These are phyloP conservation scores for Phytophthora citricola DNA, from an alignment of 352 stramenopile species.

Conservation along the genomic window DNA sequence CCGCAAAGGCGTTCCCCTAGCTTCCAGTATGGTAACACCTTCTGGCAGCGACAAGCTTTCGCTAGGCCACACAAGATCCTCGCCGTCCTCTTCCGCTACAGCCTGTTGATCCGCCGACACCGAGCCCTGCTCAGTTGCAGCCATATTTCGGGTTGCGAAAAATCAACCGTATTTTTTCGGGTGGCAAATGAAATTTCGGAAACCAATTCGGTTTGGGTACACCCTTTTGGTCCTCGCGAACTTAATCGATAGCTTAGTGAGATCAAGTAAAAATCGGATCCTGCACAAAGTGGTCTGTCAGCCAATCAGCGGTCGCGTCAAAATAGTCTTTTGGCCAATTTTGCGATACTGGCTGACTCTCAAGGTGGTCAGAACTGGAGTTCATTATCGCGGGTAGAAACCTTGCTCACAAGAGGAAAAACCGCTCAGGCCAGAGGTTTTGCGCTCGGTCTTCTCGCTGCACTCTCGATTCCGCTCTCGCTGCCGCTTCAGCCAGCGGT, in stretches of 20 bases:
- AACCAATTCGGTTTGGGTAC: no score
- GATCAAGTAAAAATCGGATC: no score
- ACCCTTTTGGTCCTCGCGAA: no score
- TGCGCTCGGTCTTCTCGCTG: background rate
- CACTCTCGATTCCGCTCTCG: conserved; percentile 28
- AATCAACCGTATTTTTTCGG: no score
- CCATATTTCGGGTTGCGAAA: conserved; percentile 26
- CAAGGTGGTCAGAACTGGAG: no score
- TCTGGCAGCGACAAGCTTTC: conserved; percentile 14
- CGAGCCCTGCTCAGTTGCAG: conserved; percentile 20
- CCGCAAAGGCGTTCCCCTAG: conserved; percentile 22
- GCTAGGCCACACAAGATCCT: conserved; percentile 12
- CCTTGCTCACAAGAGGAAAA: conserved; percentile 32
- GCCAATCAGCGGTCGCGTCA: no score
- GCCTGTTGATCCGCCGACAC: conserved; percentile 17
- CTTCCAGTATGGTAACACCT: conserved; percentile 11
- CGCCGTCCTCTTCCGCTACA: conserved; percentile 28
- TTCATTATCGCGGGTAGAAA: conserved; percentile 25
- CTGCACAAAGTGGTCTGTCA: no score
- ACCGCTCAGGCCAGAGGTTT: conserved; percentile 9
- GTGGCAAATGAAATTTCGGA: no score
- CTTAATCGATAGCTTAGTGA: no score
- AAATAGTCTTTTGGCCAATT: no score
- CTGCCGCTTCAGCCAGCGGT: background rate
- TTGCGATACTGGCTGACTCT: no score